Conservation (phyloP, 495 filamentous ascomycete species). For the Aspergillus bridgeri region DNA sequence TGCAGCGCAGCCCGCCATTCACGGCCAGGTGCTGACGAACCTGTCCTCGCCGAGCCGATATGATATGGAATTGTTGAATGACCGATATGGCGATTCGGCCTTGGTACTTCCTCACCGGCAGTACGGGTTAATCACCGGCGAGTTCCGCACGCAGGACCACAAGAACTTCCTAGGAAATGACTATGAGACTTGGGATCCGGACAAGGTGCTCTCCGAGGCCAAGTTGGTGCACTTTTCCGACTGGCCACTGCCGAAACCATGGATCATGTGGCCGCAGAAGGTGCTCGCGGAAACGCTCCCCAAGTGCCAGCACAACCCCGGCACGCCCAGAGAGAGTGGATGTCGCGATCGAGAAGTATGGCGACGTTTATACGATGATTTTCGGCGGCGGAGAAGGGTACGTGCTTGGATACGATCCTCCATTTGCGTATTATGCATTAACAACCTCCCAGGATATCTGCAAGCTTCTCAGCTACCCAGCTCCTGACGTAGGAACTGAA, state of each 20-base stretch:
- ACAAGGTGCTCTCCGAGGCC: constrained; percentile 58
- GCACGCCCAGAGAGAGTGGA: constrained; percentile 42
- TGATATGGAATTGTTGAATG: constrained; percentile 75
- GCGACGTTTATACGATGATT: constrained; percentile 70
- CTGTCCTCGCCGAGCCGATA: constrained; percentile 36
- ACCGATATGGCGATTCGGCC: constrained; percentile 61
- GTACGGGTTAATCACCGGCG: constrained; percentile 66
- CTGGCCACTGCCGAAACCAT: constrained; percentile 78
- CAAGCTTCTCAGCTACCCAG: constrained; percentile 46
- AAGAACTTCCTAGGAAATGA: constrained; percentile 58
- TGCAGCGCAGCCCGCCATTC: constrained; percentile 22
- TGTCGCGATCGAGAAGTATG: constrained; percentile 66
- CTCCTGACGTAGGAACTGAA: constrained; percentile 40
- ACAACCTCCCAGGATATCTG: constrained; percentile 39
- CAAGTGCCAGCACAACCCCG: constrained; percentile 49
- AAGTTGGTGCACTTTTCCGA: constrained; percentile 81
- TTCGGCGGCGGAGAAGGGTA: constrained; percentile 58
- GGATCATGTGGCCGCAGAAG: constrained; percentile 60
- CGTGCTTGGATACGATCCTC: constrained; percentile 9
- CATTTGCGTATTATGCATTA: not conserved
- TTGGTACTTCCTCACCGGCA: constrained; percentile 72
- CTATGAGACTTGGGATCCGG: constrained; percentile 66
- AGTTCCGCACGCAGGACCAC: constrained; percentile 64
- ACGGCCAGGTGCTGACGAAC: constrained; percentile 30
- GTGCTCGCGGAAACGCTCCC: constrained; percentile 56